phyloP scores from a whole-genome alignment of 768 basidiomycete species.

The Crucibulum laeve region DNA sequence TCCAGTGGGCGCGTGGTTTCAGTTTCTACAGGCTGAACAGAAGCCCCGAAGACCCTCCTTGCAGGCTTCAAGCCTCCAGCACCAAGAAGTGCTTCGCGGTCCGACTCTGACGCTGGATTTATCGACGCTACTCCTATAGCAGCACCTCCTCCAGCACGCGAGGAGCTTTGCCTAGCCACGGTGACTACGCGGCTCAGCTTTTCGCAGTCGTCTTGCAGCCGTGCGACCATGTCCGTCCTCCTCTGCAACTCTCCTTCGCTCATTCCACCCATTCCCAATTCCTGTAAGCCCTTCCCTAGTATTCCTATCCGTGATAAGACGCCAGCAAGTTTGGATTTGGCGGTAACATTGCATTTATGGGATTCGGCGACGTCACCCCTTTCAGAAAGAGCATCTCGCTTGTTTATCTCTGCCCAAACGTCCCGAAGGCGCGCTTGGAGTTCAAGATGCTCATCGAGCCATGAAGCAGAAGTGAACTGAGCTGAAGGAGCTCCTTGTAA shows the following conservation, averaged over 20 bases:
- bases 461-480: conserved; percentile 72
- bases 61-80: conserved; percentile 38
- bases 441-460: conserved; percentile 87
- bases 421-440: conserved; percentile 74
- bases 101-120: conserved; percentile 46
- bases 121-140: conserved; percentile 21
- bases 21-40: conserved; percentile 66
- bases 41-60: conserved; percentile 77
- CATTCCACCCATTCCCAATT: conserved; percentile 66
- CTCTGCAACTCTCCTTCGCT: conserved; percentile 90
- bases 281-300: conserved; percentile 66
- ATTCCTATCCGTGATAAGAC: conserved; percentile 69
- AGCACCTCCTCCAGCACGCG: conserved; percentile 21
- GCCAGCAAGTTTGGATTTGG: conserved; percentile 80
- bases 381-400: conserved; percentile 80
- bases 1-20: conserved; percentile 85
- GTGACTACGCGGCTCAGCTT: conserved; percentile 84
- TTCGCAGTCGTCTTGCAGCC: conserved; percentile 88
- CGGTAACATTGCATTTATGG: conserved; percentile 77
- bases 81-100: conserved; percentile 65
- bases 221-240: conserved; percentile 83
- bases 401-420: conserved; percentile 82
- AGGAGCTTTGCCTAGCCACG: conserved; percentile 55
- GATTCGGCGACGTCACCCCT: conserved; percentile 69
- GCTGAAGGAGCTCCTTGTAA: conserved; percentile 21